These are phyloP conservation scores for Ophiocordyceps sinensis DNA, from an alignment of 2,329 filamentous ascomycete genomes.

Conservation along the genomic window DNA sequence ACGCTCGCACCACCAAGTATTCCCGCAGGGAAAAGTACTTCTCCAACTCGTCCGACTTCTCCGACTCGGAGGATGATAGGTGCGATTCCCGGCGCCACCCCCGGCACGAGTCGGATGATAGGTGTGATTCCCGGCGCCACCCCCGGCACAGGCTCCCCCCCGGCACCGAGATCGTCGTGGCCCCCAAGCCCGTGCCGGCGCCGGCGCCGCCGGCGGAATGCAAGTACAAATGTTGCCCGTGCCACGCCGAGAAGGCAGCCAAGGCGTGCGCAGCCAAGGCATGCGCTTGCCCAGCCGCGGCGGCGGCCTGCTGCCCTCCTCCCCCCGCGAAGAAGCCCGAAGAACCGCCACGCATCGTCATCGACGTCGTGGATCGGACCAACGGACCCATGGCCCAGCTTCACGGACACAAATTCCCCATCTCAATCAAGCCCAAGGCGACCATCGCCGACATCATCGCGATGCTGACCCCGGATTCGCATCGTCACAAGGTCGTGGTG, in stretches of 20 bases:
- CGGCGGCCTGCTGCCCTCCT: not conserved
- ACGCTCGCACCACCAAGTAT: no score
- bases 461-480: conserved; percentile 11
- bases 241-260: not conserved
- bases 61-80: no score
- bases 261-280: no score
- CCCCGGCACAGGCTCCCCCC: no score
- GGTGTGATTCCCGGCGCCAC: no score
- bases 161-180: not conserved
- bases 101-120: no score
- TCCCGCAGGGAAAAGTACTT: no score
- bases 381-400: conserved; percentile 4
- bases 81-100: no score
- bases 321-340: not conserved
- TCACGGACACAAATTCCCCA: conserved; percentile 7
- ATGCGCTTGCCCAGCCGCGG: not conserved
- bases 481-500: conserved; percentile 11
- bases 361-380: conserved; percentile 10
- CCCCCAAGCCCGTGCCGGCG: not conserved
- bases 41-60: no score
- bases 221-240: not conserved
- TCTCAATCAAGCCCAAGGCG: conserved; percentile 7
- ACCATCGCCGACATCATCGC: conserved; percentile 7
- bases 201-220: not conserved
- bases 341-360: not conserved